A percentile compares a stretch with the other conserved stretches of the same genome.
Conservation (phyloP, 2,329 filamentous ascomycete species). For the Cryphonectria carpinicola region DNA sequence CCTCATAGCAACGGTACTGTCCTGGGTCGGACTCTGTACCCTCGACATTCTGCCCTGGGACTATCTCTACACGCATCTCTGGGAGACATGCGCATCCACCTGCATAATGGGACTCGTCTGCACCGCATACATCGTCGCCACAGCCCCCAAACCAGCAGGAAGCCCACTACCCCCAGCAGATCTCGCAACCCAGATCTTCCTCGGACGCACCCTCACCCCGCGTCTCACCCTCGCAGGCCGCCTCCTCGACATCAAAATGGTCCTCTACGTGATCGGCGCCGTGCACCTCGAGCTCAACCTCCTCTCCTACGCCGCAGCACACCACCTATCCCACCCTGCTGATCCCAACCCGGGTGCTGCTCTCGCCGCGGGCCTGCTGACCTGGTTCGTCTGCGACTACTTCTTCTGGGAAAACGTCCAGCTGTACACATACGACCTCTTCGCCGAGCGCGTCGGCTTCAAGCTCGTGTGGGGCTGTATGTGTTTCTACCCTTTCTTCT, state of each 20-base stretch:
- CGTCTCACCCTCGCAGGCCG: not conserved
- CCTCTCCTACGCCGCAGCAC: slow-evolving; percentile 20
- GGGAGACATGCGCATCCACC: slow-evolving; percentile 3
- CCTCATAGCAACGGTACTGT: slow-evolving; percentile 10
- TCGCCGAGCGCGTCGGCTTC: slow-evolving; percentile 24
- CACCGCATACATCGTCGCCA: slow-evolving; percentile 10
- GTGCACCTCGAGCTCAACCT: slow-evolving; percentile 28
- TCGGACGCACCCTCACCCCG: slow-evolving; percentile 21
- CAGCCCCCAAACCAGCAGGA: not conserved
- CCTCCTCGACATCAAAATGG: slow-evolving; percentile 25
- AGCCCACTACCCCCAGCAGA: not conserved
- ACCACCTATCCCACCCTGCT: not conserved
- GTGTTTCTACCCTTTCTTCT: slow-evolving; percentile 27
- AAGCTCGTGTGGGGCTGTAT: slow-evolving; percentile 25
- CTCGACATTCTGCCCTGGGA: slow-evolving; percentile 16
- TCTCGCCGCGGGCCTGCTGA: slow-evolving; percentile 21
- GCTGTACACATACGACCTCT: slow-evolving; percentile 27
- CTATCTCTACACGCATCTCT: slow-evolving; percentile 16
- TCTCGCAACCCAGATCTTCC: slow-evolving; percentile 15
- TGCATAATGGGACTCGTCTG: slow-evolving; percentile 11
- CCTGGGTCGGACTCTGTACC: slow-evolving; percentile 19
- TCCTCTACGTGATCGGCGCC: slow-evolving; percentile 23
- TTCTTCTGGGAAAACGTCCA: slow-evolving; percentile 26
- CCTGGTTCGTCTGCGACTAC: slow-evolving; percentile 26
- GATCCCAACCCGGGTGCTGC: slow-evolving; percentile 18